Conservation (phyloP, 2,329 filamentous ascomycete genomes). For the Hypoxylon sp. region DNA sequence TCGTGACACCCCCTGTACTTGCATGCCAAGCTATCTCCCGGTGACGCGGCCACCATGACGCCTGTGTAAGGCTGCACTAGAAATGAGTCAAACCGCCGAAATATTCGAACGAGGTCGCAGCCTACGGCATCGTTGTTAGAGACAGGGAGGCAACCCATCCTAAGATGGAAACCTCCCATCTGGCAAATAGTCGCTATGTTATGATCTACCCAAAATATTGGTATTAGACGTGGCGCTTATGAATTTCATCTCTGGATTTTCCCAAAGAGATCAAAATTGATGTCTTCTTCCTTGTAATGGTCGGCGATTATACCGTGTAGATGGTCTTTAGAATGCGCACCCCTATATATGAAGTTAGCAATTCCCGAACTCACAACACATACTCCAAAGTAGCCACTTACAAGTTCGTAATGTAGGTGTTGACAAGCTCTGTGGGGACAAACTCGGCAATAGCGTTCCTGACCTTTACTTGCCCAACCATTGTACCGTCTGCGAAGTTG, state of each 20-base stretch:
- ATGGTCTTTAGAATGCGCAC: conserved; percentile 70
- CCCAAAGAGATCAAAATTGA: conserved; percentile 70
- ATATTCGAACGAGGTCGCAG: conserved; percentile 23
- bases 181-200: conserved; percentile 8
- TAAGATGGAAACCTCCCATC: conserved; percentile 13
- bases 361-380: conserved; percentile 3
- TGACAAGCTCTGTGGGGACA: conserved; percentile 80
- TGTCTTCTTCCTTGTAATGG: conserved; percentile 82
- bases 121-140: conserved; percentile 15
- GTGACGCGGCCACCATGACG: conserved; percentile 42
- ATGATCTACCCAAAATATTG: conserved; percentile 18
- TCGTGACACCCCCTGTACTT: conserved; percentile 32
- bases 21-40: conserved; percentile 30
- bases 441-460: conserved; percentile 87
- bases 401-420: conserved; percentile 90
- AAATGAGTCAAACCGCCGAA: conserved; percentile 38
- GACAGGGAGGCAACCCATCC: conserved; percentile 13
- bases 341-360: conserved; percentile 47
- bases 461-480: conserved; percentile 84
- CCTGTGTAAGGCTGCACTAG: conserved; percentile 27
- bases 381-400: conserved; percentile 60
- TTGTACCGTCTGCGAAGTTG: conserved; percentile 81
- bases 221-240: conserved; percentile 19
- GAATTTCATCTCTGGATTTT: conserved; percentile 52
- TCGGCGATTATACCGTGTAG: conserved; percentile 81